A percentile compares a stretch with the other conserved stretches of the same genome.
Evolutionary conservation across 352 stramenopile genomes (phyloP).

Genomic region (Pythium pectinolyticum): DNA sequence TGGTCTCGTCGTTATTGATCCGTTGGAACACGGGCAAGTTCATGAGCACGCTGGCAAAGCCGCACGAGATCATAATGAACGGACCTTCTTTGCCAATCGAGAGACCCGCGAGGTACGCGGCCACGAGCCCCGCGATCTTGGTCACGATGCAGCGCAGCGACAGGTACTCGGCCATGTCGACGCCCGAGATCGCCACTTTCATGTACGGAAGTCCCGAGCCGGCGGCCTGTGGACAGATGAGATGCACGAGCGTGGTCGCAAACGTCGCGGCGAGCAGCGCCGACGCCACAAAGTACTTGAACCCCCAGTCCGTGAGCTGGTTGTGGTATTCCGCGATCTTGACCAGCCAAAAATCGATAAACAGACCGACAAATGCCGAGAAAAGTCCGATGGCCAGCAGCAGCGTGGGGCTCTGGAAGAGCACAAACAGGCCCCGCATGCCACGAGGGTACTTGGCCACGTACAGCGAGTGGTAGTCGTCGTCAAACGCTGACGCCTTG

Average conservation of each 20-base stretch:
- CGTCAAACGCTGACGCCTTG: conserved; percentile 64
- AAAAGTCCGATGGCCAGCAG: conserved; percentile 70
- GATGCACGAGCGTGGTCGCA: conserved; percentile 52
- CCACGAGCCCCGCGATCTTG: conserved; percentile 71
- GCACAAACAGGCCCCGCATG: conserved; percentile 55
- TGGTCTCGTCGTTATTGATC: conserved; percentile 78
- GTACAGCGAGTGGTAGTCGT: conserved; percentile 79
- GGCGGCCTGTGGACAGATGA: conserved; percentile 65
- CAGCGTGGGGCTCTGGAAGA: conserved; percentile 72
- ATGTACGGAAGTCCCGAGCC: conserved; percentile 80
- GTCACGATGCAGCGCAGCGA: conserved; percentile 67
- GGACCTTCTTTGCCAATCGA: conserved; percentile 86
- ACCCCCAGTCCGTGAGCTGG: conserved; percentile 49
- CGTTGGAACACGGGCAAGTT: conserved; percentile 61
- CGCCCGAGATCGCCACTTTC: conserved; percentile 80
- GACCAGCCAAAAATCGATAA: conserved; percentile 61
- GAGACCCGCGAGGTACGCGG: conserved; percentile 58
- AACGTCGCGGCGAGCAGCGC: conserved; percentile 49
- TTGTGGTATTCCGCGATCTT: conserved; percentile 69
- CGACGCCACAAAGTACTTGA: conserved; percentile 59
- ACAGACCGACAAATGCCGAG: conserved; percentile 59
- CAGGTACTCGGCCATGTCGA: conserved; percentile 77
- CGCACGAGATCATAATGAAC: conserved; percentile 88
- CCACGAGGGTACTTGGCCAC: conserved; percentile 60
- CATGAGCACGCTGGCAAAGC: conserved; percentile 80